A percentile compares a stretch with the other conserved stretches of the same genome.
Conservation (phyloP, 345 rosid species). For the Microthlaspi erraticum region DNA sequence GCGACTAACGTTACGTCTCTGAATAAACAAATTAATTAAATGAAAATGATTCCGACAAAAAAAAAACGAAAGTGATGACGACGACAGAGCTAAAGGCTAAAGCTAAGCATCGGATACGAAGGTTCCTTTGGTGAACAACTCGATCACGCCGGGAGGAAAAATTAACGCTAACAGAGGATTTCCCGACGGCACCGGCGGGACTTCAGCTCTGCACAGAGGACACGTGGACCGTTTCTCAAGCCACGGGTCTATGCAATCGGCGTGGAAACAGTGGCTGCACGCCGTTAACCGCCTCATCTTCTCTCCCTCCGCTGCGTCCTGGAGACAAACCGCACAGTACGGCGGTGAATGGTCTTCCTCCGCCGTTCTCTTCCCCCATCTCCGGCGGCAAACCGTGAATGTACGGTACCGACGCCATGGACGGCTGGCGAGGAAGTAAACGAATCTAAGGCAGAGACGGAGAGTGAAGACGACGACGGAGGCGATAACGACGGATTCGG, state of each 20-base stretch:
- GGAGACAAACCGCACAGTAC: constrained; percentile 49
- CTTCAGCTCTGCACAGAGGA: constrained; percentile 53
- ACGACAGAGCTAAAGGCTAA: constrained; percentile 1
- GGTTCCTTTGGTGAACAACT: constrained; percentile 42
- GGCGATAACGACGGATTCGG: constrained; percentile 2
- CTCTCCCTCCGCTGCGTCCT: constrained; percentile 50
- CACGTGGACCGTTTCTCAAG: constrained; percentile 48
- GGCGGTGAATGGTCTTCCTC: neutral
- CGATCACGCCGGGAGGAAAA: constrained; percentile 44
- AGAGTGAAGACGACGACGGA: constrained; percentile 30
- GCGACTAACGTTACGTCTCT: neutral
- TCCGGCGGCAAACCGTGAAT: constrained; percentile 44
- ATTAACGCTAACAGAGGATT: constrained; percentile 38
- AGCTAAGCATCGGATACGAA: constrained; percentile 11
- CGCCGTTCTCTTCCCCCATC: constrained; percentile 31
- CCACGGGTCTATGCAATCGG: constrained; percentile 59
- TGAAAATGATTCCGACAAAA: neutral
- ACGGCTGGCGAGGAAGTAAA: constrained; percentile 37
- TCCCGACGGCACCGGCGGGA: constrained; percentile 37
- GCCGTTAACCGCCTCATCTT: constrained; percentile 48
- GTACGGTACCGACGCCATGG: constrained; percentile 47
- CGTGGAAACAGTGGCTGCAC: constrained; percentile 65
- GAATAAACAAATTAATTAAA: neutral
- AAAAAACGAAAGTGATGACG: neutral
- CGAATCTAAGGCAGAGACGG: constrained; percentile 30